Base-by-base conservation (phyloP, 257 asterid species). In the Perilla frutescens region DNA sequence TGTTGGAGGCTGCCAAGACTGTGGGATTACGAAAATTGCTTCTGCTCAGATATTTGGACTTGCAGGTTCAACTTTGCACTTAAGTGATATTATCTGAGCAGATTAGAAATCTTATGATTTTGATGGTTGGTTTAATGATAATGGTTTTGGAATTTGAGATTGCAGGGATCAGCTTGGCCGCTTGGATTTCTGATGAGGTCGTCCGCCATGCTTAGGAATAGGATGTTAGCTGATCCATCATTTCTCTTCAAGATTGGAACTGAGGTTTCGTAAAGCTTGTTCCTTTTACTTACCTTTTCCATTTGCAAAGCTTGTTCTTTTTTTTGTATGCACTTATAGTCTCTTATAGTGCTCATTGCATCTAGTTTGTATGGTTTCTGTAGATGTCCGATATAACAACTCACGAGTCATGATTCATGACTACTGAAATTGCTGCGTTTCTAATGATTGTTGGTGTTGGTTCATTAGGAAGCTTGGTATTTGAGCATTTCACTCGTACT, bases 201-300 rank as follows among this genome's bases (percentile, higher is more conserved):
- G 1, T 89, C 79, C 39, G 76, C 89, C 60, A 90, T 90, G 97
- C 92, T 92, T 15, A 83, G 97, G 76, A 90, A 95, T 80, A 81
- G 99, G 83, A 92, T 95, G 98, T 67, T 95, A 87, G 99, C 96
- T 20, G 99, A 95, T 87, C 97, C 97, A 7, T 83, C 99, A 1
- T 95, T 95, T 85, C 97, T 92, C 72, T 95, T 95, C 87, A 95
- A 95, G 84, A 86, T 95, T 71, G 98, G 99, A 76, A 86, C 98
- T 0, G 98, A 95, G 99, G 98, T 95, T 95, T 75, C 36, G 76
- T 70, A 32, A 6, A 62, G 44, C 77, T 66, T 62, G 15, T 44
- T 64, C 75, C 64, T 54, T 74, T 34, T 36, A 9, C 7, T 59
- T 34, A 20, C 26, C 26, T 66, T 9, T 59, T 45, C 49, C 48